A percentile compares a stretch with the other conserved stretches of the same genome.
phyloP scores from a whole-genome alignment of 2,329 filamentous ascomycete genomes.

The Endothia cerciana region DNA sequence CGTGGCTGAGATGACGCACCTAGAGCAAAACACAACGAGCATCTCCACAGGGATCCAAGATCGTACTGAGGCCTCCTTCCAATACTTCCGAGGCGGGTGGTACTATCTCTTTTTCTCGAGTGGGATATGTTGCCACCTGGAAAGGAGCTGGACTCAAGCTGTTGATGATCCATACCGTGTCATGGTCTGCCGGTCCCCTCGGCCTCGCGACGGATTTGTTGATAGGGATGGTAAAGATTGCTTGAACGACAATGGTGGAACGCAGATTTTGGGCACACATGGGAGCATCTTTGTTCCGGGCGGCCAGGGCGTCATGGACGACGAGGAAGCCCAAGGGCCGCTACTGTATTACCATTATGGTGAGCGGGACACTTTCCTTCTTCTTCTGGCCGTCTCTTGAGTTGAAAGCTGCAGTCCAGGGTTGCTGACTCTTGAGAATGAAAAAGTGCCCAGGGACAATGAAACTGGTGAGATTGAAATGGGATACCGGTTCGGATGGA shows the following conservation, averaged over 20 bases:
- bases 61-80: constrained; percentile 54
- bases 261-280: constrained; percentile 59
- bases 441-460: constrained; percentile 46
- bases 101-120: constrained; percentile 68
- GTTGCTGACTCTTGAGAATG: constrained; percentile 24
- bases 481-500: constrained; percentile 51
- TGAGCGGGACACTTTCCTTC: background rate
- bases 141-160: constrained; percentile 49
- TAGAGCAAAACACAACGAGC: constrained; percentile 30
- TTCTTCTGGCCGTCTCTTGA: no score
- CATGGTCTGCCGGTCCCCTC: constrained; percentile 61
- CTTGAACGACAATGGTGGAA: constrained; percentile 56
- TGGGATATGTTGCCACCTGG: constrained; percentile 64
- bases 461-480: constrained; percentile 54
- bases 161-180: constrained; percentile 66
- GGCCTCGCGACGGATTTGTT: constrained; percentile 57
- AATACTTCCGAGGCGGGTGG: constrained; percentile 58
- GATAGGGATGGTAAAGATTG: constrained; percentile 60
- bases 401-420: no score
- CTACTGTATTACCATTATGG: constrained; percentile 66
- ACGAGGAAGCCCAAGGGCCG: constrained; percentile 48
- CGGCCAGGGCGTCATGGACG: constrained; percentile 61
- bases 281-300: constrained; percentile 64
- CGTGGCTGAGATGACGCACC: constrained; percentile 8
- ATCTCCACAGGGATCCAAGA: constrained; percentile 18